Evolutionary conservation across 2,329 filamentous ascomycete genomes (phyloP).

Genomic region (Pseudomassariella vexata): DNA sequence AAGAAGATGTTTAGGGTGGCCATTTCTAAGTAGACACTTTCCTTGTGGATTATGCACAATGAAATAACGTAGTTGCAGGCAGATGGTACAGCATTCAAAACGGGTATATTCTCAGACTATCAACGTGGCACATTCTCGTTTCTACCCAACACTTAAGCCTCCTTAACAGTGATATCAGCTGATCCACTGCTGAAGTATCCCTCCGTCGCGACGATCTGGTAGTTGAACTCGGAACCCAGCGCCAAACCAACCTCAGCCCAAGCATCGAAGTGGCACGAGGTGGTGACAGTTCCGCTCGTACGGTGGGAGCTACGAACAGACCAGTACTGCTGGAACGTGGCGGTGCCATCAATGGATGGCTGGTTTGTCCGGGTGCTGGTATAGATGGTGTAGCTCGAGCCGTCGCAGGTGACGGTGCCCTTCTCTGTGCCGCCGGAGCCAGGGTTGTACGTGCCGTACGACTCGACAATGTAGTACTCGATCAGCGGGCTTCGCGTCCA

Average conservation of each 20-base stretch:
- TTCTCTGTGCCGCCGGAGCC: constrained; percentile 26
- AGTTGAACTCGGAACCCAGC: constrained; percentile 23
- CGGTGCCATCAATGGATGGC: constrained; percentile 39
- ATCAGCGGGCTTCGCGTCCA: constrained; percentile 41
- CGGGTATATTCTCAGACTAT: no score
- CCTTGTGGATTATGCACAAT: no score
- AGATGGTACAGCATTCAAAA: no score
- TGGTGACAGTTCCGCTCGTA: constrained; percentile 25
- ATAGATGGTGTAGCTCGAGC: constrained; percentile 29
- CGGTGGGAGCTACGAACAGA: constrained; percentile 40
- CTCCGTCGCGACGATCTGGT: constrained; percentile 26
- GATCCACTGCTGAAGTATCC: constrained; percentile 38
- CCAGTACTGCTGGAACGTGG: constrained; percentile 45
- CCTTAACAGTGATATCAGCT: constrained; percentile 22
- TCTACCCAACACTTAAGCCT: no score
- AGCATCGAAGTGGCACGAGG: constrained; percentile 24
- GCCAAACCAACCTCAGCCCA: constrained; percentile 20
- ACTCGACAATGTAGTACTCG: constrained; percentile 30
- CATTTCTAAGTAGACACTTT: no score
- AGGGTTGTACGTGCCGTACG: constrained; percentile 37
- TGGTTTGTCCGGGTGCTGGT: constrained; percentile 28
- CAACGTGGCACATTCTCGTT: no score
- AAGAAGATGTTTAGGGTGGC: no score
- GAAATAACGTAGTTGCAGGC: no score
- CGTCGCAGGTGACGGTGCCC: constrained; percentile 25